phyloP scores from a whole-genome alignment of 305 asterid genomes.

The Fraxinus greggii region DNA sequence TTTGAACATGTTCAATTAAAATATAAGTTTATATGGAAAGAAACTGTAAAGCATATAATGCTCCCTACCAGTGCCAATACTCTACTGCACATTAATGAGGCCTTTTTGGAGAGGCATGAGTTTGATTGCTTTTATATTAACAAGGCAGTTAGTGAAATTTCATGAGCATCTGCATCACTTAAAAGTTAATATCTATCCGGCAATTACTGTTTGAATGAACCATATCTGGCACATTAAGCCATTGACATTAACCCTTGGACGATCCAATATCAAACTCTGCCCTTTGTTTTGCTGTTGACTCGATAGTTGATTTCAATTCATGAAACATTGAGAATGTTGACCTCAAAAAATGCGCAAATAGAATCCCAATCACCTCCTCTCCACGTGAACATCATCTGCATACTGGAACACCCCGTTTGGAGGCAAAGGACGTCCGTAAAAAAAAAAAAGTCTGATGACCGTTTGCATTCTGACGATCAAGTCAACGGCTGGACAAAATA shows the following conservation, averaged over 20 bases:
- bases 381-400: no score
- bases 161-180: not conserved
- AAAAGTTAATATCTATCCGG: not conserved
- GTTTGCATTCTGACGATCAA: no score
- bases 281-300: not conserved
- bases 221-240: not conserved
- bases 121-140: not conserved
- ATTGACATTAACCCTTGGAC: not conserved
- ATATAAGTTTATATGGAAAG: not conserved
- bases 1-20: not conserved
- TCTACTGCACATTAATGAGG: not conserved
- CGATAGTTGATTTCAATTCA: not conserved
- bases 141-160: not conserved
- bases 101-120: not conserved
- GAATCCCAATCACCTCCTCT: no score
- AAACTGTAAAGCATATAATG: not conserved
- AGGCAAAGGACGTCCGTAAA: no score
- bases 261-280: not conserved
- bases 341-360: no score
- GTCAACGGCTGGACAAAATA: no score
- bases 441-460: no score
- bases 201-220: not conserved
- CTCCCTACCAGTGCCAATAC: not conserved
- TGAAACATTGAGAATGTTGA: not conserved
- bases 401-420: no score